phyloP scores from a whole-genome alignment of 2,329 filamentous ascomycete species.

The Ophiostoma tasmaniense region DNA sequence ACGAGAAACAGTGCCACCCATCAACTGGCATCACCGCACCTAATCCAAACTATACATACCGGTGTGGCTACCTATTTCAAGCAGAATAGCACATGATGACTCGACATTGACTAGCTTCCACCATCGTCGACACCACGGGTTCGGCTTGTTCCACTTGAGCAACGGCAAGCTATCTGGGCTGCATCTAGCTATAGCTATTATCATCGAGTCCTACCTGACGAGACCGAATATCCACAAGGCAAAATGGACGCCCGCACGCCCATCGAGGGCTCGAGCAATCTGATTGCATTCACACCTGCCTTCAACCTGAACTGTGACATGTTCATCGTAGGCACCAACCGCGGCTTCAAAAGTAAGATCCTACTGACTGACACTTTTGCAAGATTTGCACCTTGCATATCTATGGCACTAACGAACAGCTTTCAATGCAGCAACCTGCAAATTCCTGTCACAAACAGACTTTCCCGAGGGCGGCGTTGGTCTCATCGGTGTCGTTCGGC shows the following conservation, averaged over 20 bases:
- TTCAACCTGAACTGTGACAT: constrained; percentile 81
- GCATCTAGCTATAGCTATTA: not conserved
- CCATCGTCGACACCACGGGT: not conserved
- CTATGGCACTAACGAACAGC: constrained; percentile 39
- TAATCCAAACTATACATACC: not conserved
- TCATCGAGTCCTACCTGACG: not conserved
- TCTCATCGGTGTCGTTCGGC: constrained; percentile 77
- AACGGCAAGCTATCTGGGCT: not conserved
- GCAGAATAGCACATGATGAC: not conserved
- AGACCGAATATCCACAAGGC: constrained; percentile 4
- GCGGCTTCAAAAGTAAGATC: constrained; percentile 19
- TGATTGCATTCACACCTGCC: constrained; percentile 69
- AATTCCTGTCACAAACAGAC: constrained; percentile 56
- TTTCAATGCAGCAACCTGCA: constrained; percentile 63
- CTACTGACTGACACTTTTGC: too few species aligned
- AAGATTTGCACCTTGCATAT: not conserved
- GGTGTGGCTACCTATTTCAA: not conserved
- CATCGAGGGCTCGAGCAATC: constrained; percentile 67
- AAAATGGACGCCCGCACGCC: constrained; percentile 83
- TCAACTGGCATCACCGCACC: not conserved
- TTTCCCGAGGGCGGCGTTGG: constrained; percentile 71
- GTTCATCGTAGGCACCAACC: constrained; percentile 63
- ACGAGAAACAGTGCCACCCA: not conserved
- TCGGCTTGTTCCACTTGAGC: constrained; percentile 1
- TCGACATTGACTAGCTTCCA: not conserved